A percentile compares a stretch with the other conserved stretches of the same genome.
Evolutionary conservation across 805 yeast genomes (phyloP).

Genomic region (Maudiozyma barnettii): DNA sequence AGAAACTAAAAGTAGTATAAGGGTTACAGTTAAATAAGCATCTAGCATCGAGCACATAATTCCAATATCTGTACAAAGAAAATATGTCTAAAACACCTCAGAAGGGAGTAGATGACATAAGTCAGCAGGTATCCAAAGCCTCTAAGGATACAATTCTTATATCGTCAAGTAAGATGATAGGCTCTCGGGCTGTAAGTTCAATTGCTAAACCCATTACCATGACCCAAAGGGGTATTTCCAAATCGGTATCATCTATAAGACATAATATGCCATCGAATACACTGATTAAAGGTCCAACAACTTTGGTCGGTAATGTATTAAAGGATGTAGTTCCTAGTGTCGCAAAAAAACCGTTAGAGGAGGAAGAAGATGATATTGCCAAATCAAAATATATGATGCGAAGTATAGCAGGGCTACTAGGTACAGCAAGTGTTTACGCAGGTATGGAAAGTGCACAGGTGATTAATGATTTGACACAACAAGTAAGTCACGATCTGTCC

Average conservation of each 20-base stretch:
- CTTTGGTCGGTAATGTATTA: not conserved
- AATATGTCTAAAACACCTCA: not conserved
- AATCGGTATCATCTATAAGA: not conserved
- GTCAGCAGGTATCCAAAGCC: not conserved
- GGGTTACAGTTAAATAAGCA: too few relatives aligned
- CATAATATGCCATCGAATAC: not conserved
- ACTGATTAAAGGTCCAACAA: not conserved
- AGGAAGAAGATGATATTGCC: constrained; percentile 26
- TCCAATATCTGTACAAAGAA: not conserved
- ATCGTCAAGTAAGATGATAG: not conserved
- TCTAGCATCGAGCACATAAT: too few relatives aligned
- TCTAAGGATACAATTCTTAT: not conserved
- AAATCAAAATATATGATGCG: constrained; percentile 38
- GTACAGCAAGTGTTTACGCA: constrained; percentile 49
- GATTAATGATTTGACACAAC: constrained; percentile 12
- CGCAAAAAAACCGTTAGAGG: constrained; percentile 3
- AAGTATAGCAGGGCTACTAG: constrained; percentile 45
- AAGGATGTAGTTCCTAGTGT: not conserved
- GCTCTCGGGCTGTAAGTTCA: not conserved
- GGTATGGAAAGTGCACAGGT: constrained; percentile 24
- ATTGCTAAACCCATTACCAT: not conserved
- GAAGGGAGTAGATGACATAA: not conserved
- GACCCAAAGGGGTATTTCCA: constrained; percentile 1
- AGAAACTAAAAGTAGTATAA: too few relatives aligned
- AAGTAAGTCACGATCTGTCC: not conserved